These are phyloP conservation scores for Dianthus caryophyllus DNA, from an alignment of 148 eudicot genomes.

Conservation along the genomic window DNA sequence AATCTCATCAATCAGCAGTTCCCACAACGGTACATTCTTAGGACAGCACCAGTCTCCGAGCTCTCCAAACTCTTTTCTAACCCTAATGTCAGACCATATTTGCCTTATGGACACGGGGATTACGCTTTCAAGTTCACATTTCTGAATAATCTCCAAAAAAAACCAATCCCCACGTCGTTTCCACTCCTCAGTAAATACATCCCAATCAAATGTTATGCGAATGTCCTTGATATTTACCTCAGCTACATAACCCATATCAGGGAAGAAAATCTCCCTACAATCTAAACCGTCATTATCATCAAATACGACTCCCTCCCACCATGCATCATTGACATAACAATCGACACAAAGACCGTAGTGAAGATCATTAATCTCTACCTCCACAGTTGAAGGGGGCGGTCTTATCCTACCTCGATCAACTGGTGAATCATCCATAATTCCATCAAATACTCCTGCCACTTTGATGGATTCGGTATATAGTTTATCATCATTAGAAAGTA, in stretches of 20 bases:
- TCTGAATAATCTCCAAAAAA: conserved; percentile 55
- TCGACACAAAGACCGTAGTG: conserved; percentile 76
- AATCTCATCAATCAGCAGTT: conserved; percentile 36
- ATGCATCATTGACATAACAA: conserved; percentile 53
- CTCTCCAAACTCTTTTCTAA: conserved; percentile 29
- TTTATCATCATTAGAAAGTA: conserved; percentile 34
- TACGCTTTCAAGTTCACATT: conserved; percentile 32
- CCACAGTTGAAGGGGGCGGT: conserved; percentile 38
- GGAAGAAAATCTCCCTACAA: conserved; percentile 62
- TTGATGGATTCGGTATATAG: conserved; percentile 37
- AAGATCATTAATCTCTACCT: conserved; percentile 20
- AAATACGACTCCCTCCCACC: conserved; percentile 99
- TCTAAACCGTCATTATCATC: conserved; percentile 39
- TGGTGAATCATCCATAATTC: conserved; percentile 9
- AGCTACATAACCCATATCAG: conserved; percentile 77
- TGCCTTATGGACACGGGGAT: conserved; percentile 66
- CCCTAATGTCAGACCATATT: conserved; percentile 82
- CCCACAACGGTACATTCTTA: conserved; percentile 40
- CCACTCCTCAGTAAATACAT: conserved; percentile 58
- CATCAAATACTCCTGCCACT: conserved; percentile 41
- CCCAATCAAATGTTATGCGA: conserved; percentile 70
- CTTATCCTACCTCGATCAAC: conserved; percentile 46
- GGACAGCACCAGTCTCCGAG: conserved; percentile 61
- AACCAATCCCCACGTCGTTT: conserved; percentile 68
- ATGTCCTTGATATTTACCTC: conserved; percentile 18